Conservation (phyloP, 192 early-diverging fungal species). For the Ambispora gerdemannii region DNA sequence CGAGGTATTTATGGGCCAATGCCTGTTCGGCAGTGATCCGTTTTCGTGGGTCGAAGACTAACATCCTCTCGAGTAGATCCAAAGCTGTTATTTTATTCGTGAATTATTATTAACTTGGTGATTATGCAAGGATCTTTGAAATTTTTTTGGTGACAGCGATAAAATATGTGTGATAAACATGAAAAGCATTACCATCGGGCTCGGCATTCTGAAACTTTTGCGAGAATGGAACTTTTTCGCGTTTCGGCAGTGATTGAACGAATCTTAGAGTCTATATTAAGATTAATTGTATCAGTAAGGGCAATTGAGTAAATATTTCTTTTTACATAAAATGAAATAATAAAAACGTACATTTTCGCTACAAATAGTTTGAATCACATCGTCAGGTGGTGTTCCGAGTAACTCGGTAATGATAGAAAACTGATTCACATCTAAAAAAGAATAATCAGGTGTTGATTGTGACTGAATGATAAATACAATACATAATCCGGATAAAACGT, state of each 20-base stretch:
- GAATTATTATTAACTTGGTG: neutral
- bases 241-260: slow-evolving; percentile 81
- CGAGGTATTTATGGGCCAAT: slow-evolving; percentile 84
- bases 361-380: slow-evolving; percentile 87
- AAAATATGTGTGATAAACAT: no score
- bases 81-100: slow-evolving; percentile 49
- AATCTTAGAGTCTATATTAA: slow-evolving; percentile 74
- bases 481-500: slow-evolving; percentile 37
- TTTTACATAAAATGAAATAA: neutral
- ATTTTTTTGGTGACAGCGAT: no score
- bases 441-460: neutral
- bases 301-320: neutral
- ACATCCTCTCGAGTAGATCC: slow-evolving; percentile 86
- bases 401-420: slow-evolving; percentile 93
- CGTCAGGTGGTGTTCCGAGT: slow-evolving; percentile 87
- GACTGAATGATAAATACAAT: slow-evolving; percentile 13
- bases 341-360: slow-evolving; percentile 72
- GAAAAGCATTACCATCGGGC: slow-evolving; percentile 51
- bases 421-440: slow-evolving; percentile 77
- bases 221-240: slow-evolving; percentile 76
- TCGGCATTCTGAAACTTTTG: slow-evolving; percentile 80
- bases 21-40: slow-evolving; percentile 86
- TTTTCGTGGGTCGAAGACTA: slow-evolving; percentile 90
- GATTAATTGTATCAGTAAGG: neutral
- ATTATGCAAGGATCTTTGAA: no score